Evolutionary conservation across 148 eudicot genomes (phyloP).

Genomic region (Cornus controversa): DNA sequence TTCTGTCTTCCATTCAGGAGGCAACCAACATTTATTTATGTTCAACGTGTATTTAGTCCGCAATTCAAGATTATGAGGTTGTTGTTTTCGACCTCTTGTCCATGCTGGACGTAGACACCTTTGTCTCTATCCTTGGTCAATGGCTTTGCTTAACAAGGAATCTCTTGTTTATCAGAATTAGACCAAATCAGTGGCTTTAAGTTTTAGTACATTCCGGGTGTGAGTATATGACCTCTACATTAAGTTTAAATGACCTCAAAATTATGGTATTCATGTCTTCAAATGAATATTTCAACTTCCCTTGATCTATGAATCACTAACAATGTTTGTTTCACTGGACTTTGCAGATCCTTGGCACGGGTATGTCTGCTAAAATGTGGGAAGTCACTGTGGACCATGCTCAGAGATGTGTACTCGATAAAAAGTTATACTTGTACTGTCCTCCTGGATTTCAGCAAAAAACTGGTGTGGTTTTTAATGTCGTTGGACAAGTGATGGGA

Average conservation of each 20-base stretch:
- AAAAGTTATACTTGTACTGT: conserved; percentile 47
- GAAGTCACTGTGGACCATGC: conserved; percentile 71
- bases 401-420: conserved; percentile 60
- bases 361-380: conserved; percentile 90
- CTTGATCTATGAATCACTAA: neutral
- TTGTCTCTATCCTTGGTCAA: neutral
- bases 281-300: neutral
- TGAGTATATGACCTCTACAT: no score
- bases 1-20: neutral
- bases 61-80: neutral
- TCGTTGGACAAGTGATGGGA: conserved; percentile 75
- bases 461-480: conserved; percentile 71
- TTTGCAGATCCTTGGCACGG: conserved; percentile 69
- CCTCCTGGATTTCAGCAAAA: conserved; percentile 45
- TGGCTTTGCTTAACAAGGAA: neutral
- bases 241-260: neutral
- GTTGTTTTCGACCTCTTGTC: conserved; percentile 1
- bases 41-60: neutral
- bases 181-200: neutral
- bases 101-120: neutral
- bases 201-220: no score
- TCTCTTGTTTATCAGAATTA: neutral
- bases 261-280: neutral
- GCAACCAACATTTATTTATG: neutral
- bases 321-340: neutral